Conservation (phyloP, 305 asterid species). For the Fraxinus dipetala region DNA sequence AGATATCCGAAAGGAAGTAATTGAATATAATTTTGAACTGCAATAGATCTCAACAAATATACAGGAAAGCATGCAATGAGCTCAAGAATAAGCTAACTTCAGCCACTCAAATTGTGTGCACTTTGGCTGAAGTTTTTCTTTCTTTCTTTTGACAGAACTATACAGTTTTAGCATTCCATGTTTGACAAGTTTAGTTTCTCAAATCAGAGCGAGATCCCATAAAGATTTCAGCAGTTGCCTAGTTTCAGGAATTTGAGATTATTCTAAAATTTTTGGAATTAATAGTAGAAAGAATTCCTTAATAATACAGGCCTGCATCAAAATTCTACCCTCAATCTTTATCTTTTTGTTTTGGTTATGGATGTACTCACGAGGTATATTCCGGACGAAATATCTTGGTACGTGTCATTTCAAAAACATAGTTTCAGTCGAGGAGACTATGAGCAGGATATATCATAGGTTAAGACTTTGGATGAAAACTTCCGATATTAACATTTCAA, state of each 20-base stretch:
- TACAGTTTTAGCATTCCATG: not conserved
- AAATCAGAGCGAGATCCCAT: not conserved
- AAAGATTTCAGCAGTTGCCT: not conserved
- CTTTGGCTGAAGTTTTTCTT: not conserved
- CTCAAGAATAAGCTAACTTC: not conserved
- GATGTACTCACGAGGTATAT: not conserved
- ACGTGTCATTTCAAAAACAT: not conserved
- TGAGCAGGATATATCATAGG: not conserved
- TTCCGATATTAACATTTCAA: not conserved
- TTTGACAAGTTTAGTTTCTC: not conserved
- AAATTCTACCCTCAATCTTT: not conserved
- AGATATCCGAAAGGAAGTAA: not conserved
- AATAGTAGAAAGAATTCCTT: not conserved
- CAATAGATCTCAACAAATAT: not conserved
- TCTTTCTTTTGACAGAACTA: not conserved
- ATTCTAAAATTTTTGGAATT: not conserved
- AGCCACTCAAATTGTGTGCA: not conserved
- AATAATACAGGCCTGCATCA: not conserved
- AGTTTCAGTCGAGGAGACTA: not conserved
- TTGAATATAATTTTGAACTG: not conserved
- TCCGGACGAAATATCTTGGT: not conserved
- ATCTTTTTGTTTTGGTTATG: not conserved
- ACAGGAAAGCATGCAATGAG: not conserved
- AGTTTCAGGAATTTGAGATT: not conserved
- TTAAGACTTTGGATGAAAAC: not conserved